Evolutionary conservation across 768 basidiomycete genomes (phyloP).

Genomic region (Daedaleopsis nitida): DNA sequence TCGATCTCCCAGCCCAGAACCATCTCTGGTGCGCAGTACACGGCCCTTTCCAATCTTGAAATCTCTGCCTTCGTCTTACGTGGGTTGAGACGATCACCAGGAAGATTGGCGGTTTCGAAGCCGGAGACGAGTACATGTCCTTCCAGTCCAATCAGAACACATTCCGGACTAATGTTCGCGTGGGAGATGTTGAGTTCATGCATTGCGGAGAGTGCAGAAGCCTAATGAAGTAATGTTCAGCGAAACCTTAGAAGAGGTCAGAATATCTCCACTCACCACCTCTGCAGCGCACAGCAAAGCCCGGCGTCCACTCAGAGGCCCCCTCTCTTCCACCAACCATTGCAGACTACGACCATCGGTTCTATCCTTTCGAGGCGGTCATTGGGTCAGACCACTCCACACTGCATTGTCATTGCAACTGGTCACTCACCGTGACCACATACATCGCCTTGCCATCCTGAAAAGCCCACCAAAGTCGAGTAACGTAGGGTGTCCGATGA

Average conservation of each 20-base stretch:
- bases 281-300: conserved; percentile 50
- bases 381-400: conserved; percentile 26
- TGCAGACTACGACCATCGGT: conserved; percentile 8
- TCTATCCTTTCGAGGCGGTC: not conserved
- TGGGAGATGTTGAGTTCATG: conserved; percentile 52
- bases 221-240: conserved; percentile 23
- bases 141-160: conserved; percentile 42
- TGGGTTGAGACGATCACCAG: conserved; percentile 13
- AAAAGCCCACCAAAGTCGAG: conserved; percentile 43
- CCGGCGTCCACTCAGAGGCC: conserved; percentile 37
- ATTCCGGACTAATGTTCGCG: conserved; percentile 46
- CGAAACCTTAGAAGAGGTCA: not conserved
- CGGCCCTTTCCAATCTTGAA: not conserved
- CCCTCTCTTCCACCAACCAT: conserved; percentile 23
- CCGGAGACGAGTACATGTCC: conserved; percentile 51
- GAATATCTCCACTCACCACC: conserved; percentile 39
- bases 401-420: conserved; percentile 27
- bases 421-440: conserved; percentile 42
- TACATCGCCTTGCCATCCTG: conserved; percentile 40
- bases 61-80: not conserved
- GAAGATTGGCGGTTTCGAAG: conserved; percentile 38
- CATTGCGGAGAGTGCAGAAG: conserved; percentile 43
- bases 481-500: conserved; percentile 40
- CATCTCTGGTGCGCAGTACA: conserved; percentile 54
- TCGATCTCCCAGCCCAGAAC: conserved; percentile 58